phyloP scores from a whole-genome alignment of 345 rosid genomes.

The Brassica nigra region DNA sequence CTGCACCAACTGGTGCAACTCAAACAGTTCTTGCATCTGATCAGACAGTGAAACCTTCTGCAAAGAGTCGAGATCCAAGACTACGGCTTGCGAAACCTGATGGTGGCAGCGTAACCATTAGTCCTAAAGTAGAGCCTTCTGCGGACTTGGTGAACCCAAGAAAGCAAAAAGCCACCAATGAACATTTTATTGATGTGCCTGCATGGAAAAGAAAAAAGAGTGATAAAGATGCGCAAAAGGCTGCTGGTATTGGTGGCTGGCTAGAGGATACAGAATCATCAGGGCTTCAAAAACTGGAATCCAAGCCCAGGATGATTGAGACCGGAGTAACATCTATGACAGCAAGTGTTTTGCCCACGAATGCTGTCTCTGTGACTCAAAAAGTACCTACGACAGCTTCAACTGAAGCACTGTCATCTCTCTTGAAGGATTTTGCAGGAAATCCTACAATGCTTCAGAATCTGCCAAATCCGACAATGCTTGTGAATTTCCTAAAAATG shows the following conservation, averaged over 20 bases:
- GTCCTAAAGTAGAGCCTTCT: conserved; percentile 48
- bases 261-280: conserved; percentile 54
- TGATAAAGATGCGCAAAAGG: conserved; percentile 46
- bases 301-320: conserved; percentile 49
- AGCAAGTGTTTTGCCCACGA: conserved; percentile 40
- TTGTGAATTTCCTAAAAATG: conserved; percentile 69
- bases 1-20: conserved; percentile 24
- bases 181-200: conserved; percentile 54
- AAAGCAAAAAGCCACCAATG: conserved; percentile 67
- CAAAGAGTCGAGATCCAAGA: conserved; percentile 91
- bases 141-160: conserved; percentile 49
- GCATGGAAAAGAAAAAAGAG: conserved; percentile 61
- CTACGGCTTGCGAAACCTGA: conserved; percentile 66
- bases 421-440: not conserved
- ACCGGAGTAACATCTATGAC: conserved; percentile 43
- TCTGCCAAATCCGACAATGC: conserved; percentile 65
- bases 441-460: conserved; percentile 73
- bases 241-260: conserved; percentile 65
- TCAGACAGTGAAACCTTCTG: conserved; percentile 51
- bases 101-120: conserved; percentile 44
- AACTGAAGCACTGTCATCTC: conserved; percentile 46
- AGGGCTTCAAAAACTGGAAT: conserved; percentile 38
- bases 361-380: conserved; percentile 43
- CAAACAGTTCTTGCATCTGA: conserved; percentile 43
- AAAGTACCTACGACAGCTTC: conserved; percentile 38